phyloP scores from a whole-genome alignment of 495 filamentous ascomycete species.

The Penicillium silybi region DNA sequence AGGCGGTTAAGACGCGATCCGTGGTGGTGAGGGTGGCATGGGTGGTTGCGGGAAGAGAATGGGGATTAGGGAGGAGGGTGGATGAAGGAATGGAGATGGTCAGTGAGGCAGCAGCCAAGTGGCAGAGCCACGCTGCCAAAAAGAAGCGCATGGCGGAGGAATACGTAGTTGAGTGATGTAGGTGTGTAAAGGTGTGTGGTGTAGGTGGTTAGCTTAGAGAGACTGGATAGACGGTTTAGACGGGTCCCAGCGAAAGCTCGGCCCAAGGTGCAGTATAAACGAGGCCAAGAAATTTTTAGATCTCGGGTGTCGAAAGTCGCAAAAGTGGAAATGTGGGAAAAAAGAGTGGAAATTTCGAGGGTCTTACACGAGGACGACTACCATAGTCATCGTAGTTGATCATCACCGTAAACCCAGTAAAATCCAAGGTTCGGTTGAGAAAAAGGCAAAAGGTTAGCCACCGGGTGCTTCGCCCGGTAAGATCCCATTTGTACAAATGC shows the following conservation, averaged over 20 bases:
- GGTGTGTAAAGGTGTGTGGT: neutral
- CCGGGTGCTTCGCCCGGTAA: neutral
- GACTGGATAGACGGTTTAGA: neutral
- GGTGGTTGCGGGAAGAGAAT: slow-evolving; percentile 40
- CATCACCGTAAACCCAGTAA: too few species aligned
- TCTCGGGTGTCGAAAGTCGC: neutral
- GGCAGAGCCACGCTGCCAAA: slow-evolving; percentile 6
- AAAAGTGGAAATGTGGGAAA: neutral
- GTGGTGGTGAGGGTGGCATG: slow-evolving; percentile 67
- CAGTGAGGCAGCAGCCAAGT: slow-evolving; percentile 22
- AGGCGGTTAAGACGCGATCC: slow-evolving; percentile 53
- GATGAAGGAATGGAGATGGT: slow-evolving; percentile 49
- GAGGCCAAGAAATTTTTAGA: neutral
- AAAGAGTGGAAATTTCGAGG: neutral
- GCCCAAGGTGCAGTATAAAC: neutral
- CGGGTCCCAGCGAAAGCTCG: neutral
- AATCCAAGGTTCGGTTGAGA: too few species aligned
- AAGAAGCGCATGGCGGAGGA: slow-evolving; percentile 2
- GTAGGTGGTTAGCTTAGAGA: neutral
- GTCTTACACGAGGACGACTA: too few species aligned
- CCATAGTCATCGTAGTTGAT: too few species aligned
- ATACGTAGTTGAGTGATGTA: neutral
- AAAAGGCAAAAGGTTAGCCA: neutral
- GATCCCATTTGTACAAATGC: neutral
- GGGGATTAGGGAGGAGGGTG: slow-evolving; percentile 35